Evolutionary conservation across 1,284 basidiomycete genomes (phyloP).

Genomic region (Rhizoctonia solani): DNA sequence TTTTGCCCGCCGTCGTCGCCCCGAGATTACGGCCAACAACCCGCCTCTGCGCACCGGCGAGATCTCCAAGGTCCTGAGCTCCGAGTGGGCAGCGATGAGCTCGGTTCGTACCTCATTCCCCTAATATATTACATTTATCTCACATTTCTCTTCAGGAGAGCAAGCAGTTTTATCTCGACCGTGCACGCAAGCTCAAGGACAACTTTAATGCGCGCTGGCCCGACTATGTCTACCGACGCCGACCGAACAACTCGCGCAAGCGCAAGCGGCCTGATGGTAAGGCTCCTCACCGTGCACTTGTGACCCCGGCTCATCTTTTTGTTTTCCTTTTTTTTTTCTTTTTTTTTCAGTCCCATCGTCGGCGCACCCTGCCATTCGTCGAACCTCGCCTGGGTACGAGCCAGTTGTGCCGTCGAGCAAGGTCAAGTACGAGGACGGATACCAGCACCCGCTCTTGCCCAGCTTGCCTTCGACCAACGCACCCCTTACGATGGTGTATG

Average conservation of each 20-base stretch:
- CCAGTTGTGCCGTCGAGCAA: slow-evolving; percentile 30
- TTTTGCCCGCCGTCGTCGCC: slow-evolving; percentile 72
- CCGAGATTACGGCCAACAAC: slow-evolving; percentile 78
- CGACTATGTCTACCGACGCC: slow-evolving; percentile 80
- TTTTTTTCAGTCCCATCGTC: slow-evolving; percentile 13
- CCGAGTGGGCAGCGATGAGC: slow-evolving; percentile 77
- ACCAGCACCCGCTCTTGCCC: slow-evolving; percentile 13
- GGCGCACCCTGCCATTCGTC: background rate
- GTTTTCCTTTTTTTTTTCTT: too few species aligned
- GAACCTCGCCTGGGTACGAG: slow-evolving; percentile 1
- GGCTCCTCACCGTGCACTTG: background rate
- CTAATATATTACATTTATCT: background rate
- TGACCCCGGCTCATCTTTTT: too few species aligned
- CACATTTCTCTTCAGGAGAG: slow-evolving; percentile 55
- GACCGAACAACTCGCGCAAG: slow-evolving; percentile 80
- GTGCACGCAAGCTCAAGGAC: slow-evolving; percentile 76
- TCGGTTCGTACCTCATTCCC: slow-evolving; percentile 55
- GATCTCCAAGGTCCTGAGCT: slow-evolving; percentile 78
- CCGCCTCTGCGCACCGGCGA: slow-evolving; percentile 84
- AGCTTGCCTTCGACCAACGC: slow-evolving; percentile 4
- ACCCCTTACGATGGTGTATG: slow-evolving; percentile 31
- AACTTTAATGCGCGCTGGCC: slow-evolving; percentile 82
- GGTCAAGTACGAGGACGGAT: slow-evolving; percentile 29
- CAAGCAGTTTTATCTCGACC: slow-evolving; percentile 82
- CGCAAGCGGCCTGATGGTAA: slow-evolving; percentile 28